Evolutionary conservation across 441 rosid genomes (phyloP), one percentile per base, ranked within the genome.

Genomic region (Populus hybrid): DNA sequence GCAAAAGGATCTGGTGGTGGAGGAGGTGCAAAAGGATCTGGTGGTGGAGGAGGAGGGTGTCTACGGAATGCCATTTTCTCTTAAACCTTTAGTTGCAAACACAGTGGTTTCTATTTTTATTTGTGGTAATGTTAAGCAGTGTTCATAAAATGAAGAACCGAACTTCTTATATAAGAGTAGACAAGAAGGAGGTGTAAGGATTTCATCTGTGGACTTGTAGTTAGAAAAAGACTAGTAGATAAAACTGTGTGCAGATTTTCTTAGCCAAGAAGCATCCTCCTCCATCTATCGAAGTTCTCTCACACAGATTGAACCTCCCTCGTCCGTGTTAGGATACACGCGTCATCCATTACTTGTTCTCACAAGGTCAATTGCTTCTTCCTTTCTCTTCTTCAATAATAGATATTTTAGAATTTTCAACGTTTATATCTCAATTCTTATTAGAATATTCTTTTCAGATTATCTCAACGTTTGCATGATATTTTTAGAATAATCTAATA

Each of bases 1-100:
- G 23, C 70, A 67, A 32, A 32, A 69, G 82, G 82, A 70, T 42
- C 69, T 0, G 72, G 80, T 6, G 80, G 77, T 1, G 79, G 73
- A 6, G 79, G 79, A 6, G 70, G 69, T 28, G 30, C 30, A 28
- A 28, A 28, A 28, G 30, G 30, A 28, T 28, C 30, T 2, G 30
- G 30, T 28, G 30, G 30, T 28, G 30, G 32, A 30, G 32, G 32
- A 30, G 32, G 32, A 3, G 32, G 32, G 46, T 67, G 78, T 20
- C 66, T 21, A 26, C 11, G 53, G 72, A 75, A 75, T 1, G 71
- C 5, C 78, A 67, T 75, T 36, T 30, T 68, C 24, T 68, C 6
- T 32, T 7, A 30, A 30, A 30, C 32, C 32, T 30, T 30, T 8
- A 34, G 24, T 10, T 3, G 12, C 34, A 11, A 71, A 21, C 61